Conservation (phyloP, 306 rosid genomes). For the Senna siamea region DNA sequence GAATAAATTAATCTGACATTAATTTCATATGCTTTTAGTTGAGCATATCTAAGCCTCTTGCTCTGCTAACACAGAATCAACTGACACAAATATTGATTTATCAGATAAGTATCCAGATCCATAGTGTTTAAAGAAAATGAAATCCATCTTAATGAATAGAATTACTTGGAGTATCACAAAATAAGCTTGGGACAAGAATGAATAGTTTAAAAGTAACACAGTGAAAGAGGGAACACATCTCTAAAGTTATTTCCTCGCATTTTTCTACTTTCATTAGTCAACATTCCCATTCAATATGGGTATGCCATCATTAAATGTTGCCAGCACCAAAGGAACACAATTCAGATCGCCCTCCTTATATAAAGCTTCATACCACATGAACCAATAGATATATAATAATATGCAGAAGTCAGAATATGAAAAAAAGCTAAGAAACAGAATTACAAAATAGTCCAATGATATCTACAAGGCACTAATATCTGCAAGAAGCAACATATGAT, state of each 20-base stretch:
- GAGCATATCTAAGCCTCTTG: slow-evolving; percentile 36
- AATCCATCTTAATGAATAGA: slow-evolving; percentile 41
- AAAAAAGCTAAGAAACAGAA: slow-evolving; percentile 34
- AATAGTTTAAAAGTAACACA: slow-evolving; percentile 22
- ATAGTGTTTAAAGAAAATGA: slow-evolving; percentile 27
- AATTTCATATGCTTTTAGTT: slow-evolving; percentile 35
- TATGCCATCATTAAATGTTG: slow-evolving; percentile 31
- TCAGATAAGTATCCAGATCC: slow-evolving; percentile 38
- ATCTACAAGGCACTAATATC: slow-evolving; percentile 39
- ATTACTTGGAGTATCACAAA: slow-evolving; percentile 29
- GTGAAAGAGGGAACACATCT: slow-evolving; percentile 26
- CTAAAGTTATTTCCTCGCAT: slow-evolving; percentile 25
- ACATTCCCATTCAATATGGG: slow-evolving; percentile 26
- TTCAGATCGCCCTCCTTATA: slow-evolving; percentile 17
- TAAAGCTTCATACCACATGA: slow-evolving; percentile 32
- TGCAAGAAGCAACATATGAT: slow-evolving; percentile 36
- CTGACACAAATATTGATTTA: slow-evolving; percentile 34
- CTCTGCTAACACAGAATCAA: slow-evolving; percentile 43
- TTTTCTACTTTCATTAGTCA: slow-evolving; percentile 29
- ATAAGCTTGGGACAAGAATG: slow-evolving; percentile 24
- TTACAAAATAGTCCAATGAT: slow-evolving; percentile 35
- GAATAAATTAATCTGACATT: slow-evolving; percentile 38
- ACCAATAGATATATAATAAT: slow-evolving; percentile 29
- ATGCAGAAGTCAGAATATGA: slow-evolving; percentile 26
- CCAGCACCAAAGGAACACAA: slow-evolving; percentile 14